Evolutionary conservation across 176 grass and related monocot genomes (phyloP).

Genomic region (Ampelocalamus luodianensis): DNA sequence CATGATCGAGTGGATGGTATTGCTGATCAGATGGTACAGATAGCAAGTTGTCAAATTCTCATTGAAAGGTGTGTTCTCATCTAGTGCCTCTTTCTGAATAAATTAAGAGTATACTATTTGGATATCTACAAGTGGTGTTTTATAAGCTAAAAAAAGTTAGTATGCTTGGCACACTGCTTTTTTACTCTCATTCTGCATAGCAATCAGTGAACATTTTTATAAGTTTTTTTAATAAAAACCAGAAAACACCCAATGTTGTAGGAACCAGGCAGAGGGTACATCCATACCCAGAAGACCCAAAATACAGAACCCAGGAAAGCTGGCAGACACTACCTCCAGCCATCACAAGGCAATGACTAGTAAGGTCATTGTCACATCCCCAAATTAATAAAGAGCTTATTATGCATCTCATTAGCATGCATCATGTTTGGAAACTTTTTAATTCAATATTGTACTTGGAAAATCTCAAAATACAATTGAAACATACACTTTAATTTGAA

Average conservation of each 20-base stretch:
- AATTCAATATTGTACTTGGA: too few species aligned
- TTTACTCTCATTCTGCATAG: background rate
- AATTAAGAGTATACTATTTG: constrained; percentile 7
- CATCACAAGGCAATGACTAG: constrained; percentile 8
- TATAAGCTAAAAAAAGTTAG: too few species aligned
- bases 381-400: too few species aligned
- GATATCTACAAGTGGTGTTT: background rate
- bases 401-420: too few species aligned
- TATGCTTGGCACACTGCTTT: background rate
- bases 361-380: too few species aligned
- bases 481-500: too few species aligned
- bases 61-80: constrained; percentile 12
- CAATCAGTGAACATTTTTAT: background rate
- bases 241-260: background rate
- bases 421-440: too few species aligned
- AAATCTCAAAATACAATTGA: too few species aligned
- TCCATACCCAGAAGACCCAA: background rate
- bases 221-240: background rate
- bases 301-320: constrained; percentile 2
- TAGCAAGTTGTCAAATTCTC: constrained; percentile 10
- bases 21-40: constrained; percentile 4
- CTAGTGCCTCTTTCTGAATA: constrained; percentile 25
- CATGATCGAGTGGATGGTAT: background rate
- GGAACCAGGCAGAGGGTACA: background rate
- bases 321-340: background rate